phyloP scores from a whole-genome alignment of 2,329 filamentous ascomycete species.

The Monilinia laxa region DNA sequence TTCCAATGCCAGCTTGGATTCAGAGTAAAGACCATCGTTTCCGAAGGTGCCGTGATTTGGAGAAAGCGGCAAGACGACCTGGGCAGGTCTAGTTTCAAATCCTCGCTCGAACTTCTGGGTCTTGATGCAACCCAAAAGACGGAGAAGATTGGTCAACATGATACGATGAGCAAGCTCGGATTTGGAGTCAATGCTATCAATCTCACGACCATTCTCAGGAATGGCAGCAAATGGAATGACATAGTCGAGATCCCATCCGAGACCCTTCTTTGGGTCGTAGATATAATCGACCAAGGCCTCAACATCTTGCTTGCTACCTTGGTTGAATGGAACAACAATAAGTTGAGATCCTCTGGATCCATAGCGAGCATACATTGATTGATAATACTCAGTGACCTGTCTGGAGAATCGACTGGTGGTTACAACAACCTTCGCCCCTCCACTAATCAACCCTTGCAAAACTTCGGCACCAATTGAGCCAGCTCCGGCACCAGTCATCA shows the following conservation, averaged over 20 bases:
- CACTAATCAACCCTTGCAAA: constrained; percentile 90
- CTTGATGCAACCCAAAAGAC: constrained; percentile 88
- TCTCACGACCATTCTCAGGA: constrained; percentile 95
- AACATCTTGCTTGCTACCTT: constrained; percentile 96
- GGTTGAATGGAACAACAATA: constrained; percentile 98
- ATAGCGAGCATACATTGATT: constrained; percentile 94
- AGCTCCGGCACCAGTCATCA: constrained; percentile 98
- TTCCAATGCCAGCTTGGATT: constrained; percentile 95
- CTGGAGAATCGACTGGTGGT: constrained; percentile 96
- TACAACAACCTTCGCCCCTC: constrained; percentile 94
- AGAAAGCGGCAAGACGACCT: constrained; percentile 92
- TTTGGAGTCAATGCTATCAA: constrained; percentile 94
- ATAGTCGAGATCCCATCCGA: constrained; percentile 97
- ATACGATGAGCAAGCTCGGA: constrained; percentile 97
- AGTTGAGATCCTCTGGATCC: constrained; percentile 93
- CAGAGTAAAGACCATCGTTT: constrained; percentile 95
- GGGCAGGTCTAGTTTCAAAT: constrained; percentile 92
- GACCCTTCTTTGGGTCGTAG: constrained; percentile 91
- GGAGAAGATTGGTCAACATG: constrained; percentile 96
- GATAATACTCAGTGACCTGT: constrained; percentile 98
- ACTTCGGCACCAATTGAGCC: constrained; percentile 98
- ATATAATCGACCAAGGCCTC: constrained; percentile 94
- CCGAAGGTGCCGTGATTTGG: constrained; percentile 99
- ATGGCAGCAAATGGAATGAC: constrained; percentile 97
- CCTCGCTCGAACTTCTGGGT: constrained; percentile 81